Base-by-base conservation (phyloP, 75 land plant genomes). In the Cupressus sempervirens region DNA sequence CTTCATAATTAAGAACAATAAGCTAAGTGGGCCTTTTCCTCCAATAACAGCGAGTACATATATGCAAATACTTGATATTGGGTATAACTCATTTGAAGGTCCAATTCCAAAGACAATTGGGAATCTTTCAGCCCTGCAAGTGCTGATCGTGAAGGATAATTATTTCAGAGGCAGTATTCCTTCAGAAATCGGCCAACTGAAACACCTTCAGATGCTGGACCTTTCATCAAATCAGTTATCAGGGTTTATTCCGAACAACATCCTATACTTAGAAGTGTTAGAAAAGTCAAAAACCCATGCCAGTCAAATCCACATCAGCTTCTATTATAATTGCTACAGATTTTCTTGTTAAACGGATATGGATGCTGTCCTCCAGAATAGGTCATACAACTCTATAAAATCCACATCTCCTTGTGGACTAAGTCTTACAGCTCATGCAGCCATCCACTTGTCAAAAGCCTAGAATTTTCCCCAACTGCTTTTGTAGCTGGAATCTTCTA, bases 201-300 rank as follows among this genome's bases (percentile, higher is more conserved):
- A 48, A 48, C 11, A 48, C 50, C 50, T 48, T 48, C 10, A 48
- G 50, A 32, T 82, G 1, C 84, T 94, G 18, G 96, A 94, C 82
- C 80, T 94, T 85, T 93, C 94, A 54, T 91, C 94, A 12, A 94
- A 94, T 56, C 82, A 83, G 40, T 12, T 94, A 34, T 82, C 91
- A 2, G 92, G 93, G 0, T 41, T 50, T 3, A 85, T 95, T 45
- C 93, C 93, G 3, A 2, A 62, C 26, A 62, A 23, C 67, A 62
- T 62, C 23, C 12, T 62, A 62, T 62, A 16, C 23, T 62, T 16
- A 62, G n/a, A n/a, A n/a, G n/a, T n/a, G n/a, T n/a, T n/a, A n/a
- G n/a, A n/a, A n/a, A n/a, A n/a, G n/a, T n/a, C n/a, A n/a, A n/a
- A n/a, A n/a, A n/a, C n/a, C n/a, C n/a, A n/a, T n/a, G n/a, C n/a